Evolutionary conservation across 176 grass and related monocot genomes (phyloP).

Genomic region (Hsuehochloa calcarea): DNA sequence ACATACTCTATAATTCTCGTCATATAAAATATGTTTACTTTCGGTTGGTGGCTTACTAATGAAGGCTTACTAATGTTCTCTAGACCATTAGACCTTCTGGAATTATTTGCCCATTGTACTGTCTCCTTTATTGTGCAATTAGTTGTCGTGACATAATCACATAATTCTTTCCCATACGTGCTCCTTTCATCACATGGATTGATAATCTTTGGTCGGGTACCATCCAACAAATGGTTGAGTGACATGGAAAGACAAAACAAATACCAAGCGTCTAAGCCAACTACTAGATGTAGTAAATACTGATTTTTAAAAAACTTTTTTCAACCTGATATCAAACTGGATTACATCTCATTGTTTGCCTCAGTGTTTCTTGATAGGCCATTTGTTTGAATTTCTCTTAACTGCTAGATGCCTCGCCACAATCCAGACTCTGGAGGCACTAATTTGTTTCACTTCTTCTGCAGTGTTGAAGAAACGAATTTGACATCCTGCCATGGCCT

Average conservation of each 20-base stretch:
- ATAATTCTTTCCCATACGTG: not conserved
- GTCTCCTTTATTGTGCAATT: not conserved
- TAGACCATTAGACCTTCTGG: not conserved
- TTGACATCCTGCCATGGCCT: constrained; percentile 43
- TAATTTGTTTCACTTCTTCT: constrained; percentile 15
- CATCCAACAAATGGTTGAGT: constrained; percentile 3
- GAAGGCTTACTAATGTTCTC: not conserved
- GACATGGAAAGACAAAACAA: not conserved
- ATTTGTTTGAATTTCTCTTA: constrained; percentile 10
- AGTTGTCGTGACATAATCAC: not conserved
- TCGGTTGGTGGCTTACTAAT: not conserved
- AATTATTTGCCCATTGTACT: not conserved
- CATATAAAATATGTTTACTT: not conserved
- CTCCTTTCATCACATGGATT: not conserved
- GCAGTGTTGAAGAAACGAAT: constrained; percentile 5
- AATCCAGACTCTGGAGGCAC: not conserved
- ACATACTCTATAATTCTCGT: not conserved
- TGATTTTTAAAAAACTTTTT: not conserved
- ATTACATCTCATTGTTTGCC: not conserved
- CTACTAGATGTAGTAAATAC: not conserved
- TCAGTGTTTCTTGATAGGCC: not conserved
- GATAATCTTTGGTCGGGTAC: not conserved
- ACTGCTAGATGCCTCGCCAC: not conserved
- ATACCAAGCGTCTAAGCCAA: not conserved
- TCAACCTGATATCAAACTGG: not conserved